Base-by-base conservation (phyloP, 1,139 yeast species). In the Debaryomycetaceae sp. region DNA sequence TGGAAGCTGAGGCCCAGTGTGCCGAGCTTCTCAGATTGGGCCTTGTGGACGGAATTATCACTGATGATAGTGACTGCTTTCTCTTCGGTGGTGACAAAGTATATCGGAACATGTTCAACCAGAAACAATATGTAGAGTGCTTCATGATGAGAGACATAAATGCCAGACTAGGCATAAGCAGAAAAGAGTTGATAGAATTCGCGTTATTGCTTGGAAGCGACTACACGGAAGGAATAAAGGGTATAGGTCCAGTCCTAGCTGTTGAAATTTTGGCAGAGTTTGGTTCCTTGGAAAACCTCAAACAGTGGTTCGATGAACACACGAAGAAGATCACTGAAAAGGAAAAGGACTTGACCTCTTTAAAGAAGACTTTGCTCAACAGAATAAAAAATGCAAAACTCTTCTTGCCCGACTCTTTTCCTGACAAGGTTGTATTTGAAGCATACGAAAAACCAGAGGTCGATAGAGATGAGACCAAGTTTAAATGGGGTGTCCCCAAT, bases 1-100 rank as follows among this genome's bases (percentile, higher is more conserved):
- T 87, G 88, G 98, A 92, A 62, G 98, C 98, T 1, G 98, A 92
- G 65, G 97, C 98, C 0, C 98, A 92, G 55, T 92, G 98, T 63
- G 97, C 96, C 0, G 87, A 83, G 49, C 64, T 92, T 8, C 62
- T 79, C 37, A 61, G 63, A 18, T 59, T 88, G 14, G 78, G 78
- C 0, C 69, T 92, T 17, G 97, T 92, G 2, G 98, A 94, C 60
- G 99, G 98, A 0, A 86, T 92, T 16, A 83, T 94, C 15, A 94
- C 98, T 0, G 99, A 94, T 59, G 99, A 94, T 68, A 87, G 96
- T 51, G 99, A 94, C 74, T 89, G 96, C 39, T 92, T 94, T 52
- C 63, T 94, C 34, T 94, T 94, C 67, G 98, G 98, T 0, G 97
- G 96, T 1, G 81, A 81, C 41, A 73, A 71, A 34, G 79, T 94